These are phyloP conservation scores for Colletotrichum sp. DNA, from an alignment of 2,329 filamentous ascomycete genomes.

Conservation along the genomic window DNA sequence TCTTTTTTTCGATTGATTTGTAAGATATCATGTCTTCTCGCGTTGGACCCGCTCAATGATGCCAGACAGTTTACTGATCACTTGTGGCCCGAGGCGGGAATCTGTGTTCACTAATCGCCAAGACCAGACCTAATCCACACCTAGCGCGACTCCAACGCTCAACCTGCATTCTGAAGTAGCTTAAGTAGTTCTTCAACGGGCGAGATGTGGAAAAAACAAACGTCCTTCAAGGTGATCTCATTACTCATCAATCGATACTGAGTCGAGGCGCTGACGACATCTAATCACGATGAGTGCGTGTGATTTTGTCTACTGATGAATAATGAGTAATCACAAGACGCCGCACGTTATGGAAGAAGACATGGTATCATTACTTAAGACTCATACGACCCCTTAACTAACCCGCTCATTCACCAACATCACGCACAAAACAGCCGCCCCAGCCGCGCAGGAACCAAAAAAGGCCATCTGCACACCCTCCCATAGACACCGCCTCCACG, in stretches of 20 bases:
- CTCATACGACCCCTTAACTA: background rate
- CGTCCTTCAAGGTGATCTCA: background rate
- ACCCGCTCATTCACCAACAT: background rate
- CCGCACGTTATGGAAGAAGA: background rate
- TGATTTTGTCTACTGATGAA: rapidly evolving
- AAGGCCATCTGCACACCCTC: constrained; percentile 3
- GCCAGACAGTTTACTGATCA: background rate
- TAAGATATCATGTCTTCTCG: background rate
- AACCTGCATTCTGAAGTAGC: background rate
- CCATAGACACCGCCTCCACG: constrained; percentile 6
- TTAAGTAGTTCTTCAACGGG: background rate
- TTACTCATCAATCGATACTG: background rate
- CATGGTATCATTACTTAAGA: background rate
- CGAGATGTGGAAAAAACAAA: background rate
- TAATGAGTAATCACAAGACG: background rate
- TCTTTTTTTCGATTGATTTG: background rate
- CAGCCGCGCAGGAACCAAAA: background rate
- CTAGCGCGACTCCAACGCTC: background rate
- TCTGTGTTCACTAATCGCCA: background rate
- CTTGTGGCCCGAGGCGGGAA: background rate
- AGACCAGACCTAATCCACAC: background rate
- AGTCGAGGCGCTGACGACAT: background rate
- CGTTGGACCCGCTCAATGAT: background rate
- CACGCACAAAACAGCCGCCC: background rate
- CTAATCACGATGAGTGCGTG: background rate